Evolutionary conservation across 2,329 filamentous ascomycete genomes (phyloP).

Genomic region (Leptographium radiaticola): DNA sequence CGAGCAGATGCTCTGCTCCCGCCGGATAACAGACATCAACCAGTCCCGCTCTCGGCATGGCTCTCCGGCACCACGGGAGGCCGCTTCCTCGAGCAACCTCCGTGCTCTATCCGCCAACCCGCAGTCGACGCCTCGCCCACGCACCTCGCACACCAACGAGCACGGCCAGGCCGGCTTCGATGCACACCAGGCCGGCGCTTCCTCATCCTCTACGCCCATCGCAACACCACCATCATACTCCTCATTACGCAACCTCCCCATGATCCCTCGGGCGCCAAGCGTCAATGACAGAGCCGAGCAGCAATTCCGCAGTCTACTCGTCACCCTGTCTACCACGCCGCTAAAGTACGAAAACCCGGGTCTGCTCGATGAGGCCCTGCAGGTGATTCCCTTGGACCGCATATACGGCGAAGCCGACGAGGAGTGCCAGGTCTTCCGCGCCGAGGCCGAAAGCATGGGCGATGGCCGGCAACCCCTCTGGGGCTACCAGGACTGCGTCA

Average conservation of each 20-base stretch:
- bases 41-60: slow-evolving; percentile 46
- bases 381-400: slow-evolving; percentile 73
- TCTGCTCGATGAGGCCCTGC: slow-evolving; percentile 79
- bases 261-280: slow-evolving; percentile 58
- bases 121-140: slow-evolving; percentile 22
- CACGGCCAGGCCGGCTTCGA: slow-evolving; percentile 5
- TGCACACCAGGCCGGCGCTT: not conserved
- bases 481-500: slow-evolving; percentile 96
- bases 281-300: slow-evolving; percentile 50
- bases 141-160: slow-evolving; percentile 30
- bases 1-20: slow-evolving; percentile 73
- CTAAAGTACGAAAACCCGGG: slow-evolving; percentile 95
- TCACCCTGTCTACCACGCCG: slow-evolving; percentile 77
- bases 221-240: slow-evolving; percentile 33
- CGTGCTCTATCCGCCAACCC: slow-evolving; percentile 24
- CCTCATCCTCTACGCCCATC: not conserved
- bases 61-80: slow-evolving; percentile 42
- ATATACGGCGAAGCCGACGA: slow-evolving; percentile 93
- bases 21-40: slow-evolving; percentile 73
- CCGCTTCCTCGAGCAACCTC: slow-evolving; percentile 35
- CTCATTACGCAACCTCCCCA: slow-evolving; percentile 35
- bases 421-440: slow-evolving; percentile 75
- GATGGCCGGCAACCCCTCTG: slow-evolving; percentile 71
- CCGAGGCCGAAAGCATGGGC: slow-evolving; percentile 77
- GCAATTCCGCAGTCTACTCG: slow-evolving; percentile 69